A percentile compares a stretch with the other conserved stretches of the same genome.
Conservation (phyloP, 148 eudicot genomes). For the Diospyros lotus region DNA sequence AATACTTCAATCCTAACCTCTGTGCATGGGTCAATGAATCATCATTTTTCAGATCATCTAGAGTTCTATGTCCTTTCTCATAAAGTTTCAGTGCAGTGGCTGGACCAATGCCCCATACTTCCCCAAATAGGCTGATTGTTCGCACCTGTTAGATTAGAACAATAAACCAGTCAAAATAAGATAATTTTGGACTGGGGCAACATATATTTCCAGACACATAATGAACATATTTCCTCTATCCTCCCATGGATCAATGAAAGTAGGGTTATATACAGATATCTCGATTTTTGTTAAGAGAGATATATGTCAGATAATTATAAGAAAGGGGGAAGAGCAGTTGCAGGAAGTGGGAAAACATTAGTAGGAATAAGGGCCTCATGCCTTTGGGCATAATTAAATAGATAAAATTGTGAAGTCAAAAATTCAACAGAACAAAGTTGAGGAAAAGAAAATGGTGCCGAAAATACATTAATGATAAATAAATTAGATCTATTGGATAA, state of each 20-base stretch:
- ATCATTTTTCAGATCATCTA: constrained; percentile 73
- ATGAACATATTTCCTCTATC: not conserved
- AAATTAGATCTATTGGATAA: not conserved
- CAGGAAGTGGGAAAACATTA: not conserved
- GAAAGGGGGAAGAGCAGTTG: no score
- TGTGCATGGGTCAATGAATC: constrained; percentile 68
- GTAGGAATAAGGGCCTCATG: not conserved
- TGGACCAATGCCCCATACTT: constrained; percentile 97
- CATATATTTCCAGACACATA: not conserved
- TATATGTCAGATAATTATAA: no score
- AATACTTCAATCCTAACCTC: constrained; percentile 75
- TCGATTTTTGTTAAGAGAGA: not conserved
- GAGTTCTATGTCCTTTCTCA: constrained; percentile 79
- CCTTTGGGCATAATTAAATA: not conserved
- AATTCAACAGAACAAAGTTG: not conserved
- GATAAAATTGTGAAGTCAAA: not conserved
- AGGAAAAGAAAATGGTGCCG: not conserved
- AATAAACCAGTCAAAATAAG: not conserved
- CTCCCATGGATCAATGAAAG: not conserved
- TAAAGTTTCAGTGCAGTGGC: constrained; percentile 87
- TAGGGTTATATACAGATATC: not conserved
- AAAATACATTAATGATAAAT: not conserved
- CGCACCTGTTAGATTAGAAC: constrained; percentile 45
- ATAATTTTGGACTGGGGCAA: not conserved
- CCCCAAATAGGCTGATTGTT: constrained; percentile 79